Percentiles rank a stretch among this genome's conserved stretches.
Conservation (phyloP, 164 flowering plant genomes). For the Saururus chinensis region DNA sequence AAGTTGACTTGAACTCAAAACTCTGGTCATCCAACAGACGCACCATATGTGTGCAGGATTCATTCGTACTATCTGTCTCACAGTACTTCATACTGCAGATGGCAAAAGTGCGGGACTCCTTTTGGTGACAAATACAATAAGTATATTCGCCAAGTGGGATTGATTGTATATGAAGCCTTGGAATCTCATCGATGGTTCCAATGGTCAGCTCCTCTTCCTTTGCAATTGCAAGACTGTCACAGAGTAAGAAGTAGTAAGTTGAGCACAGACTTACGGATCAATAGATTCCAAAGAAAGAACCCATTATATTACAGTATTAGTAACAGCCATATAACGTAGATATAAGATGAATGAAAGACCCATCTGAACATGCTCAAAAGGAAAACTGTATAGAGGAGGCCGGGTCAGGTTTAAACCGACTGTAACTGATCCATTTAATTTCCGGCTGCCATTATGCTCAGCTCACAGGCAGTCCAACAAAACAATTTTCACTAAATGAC, state of each 20-base stretch:
- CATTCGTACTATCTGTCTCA: slow-evolving; percentile 60
- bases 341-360: too few species aligned
- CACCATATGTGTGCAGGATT: slow-evolving; percentile 69
- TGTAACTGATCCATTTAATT: too few species aligned
- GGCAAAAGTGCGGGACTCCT: slow-evolving; percentile 85
- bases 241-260: neutral
- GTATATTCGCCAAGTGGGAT: slow-evolving; percentile 97
- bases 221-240: slow-evolving; percentile 90
- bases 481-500: too few species aligned
- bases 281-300: too few species aligned
- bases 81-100: slow-evolving; percentile 67
- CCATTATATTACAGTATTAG: too few species aligned
- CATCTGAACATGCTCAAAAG: too few species aligned
- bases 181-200: slow-evolving; percentile 94
- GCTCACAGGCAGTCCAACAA: too few species aligned
- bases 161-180: slow-evolving; percentile 92
- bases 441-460: too few species aligned
- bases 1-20: slow-evolving; percentile 79
- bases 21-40: slow-evolving; percentile 92
- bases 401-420: too few species aligned
- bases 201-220: slow-evolving; percentile 96
- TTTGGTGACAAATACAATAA: slow-evolving; percentile 90
- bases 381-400: too few species aligned
- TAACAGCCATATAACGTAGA: too few species aligned
- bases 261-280: too few species aligned